Percentiles rank a stretch among this genome's conserved stretches.
Conservation (phyloP, 495 filamentous ascomycete genomes). For the Rusavskia elegans region DNA sequence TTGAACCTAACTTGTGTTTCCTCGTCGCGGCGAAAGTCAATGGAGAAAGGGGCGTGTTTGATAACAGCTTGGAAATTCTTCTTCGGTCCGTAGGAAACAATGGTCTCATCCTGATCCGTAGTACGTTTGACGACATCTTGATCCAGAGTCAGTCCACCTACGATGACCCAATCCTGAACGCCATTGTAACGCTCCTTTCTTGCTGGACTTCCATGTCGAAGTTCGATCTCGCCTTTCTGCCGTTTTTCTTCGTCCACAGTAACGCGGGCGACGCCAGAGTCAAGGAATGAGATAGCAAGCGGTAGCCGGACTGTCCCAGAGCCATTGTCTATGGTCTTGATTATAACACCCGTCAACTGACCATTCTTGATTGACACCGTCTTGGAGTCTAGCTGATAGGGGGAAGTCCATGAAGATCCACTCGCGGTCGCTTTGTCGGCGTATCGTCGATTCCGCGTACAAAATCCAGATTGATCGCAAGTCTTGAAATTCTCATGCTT, state of each 20-base stretch:
- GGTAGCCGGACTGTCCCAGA: slow-evolving; percentile 59
- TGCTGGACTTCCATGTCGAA: slow-evolving; percentile 68
- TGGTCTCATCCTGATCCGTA: slow-evolving; percentile 42
- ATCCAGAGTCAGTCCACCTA: slow-evolving; percentile 59
- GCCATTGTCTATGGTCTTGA: slow-evolving; percentile 53
- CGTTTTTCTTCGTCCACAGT: slow-evolving; percentile 81
- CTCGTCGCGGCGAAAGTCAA: slow-evolving; percentile 74
- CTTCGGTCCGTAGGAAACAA: slow-evolving; percentile 63
- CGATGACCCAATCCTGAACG: slow-evolving; percentile 69
- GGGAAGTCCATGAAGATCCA: slow-evolving; percentile 56
- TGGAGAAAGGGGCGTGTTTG: slow-evolving; percentile 61
- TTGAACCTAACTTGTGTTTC: slow-evolving; percentile 78
- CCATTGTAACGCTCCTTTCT: slow-evolving; percentile 92
- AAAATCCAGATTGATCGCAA: slow-evolving; percentile 89
- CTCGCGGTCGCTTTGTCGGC: slow-evolving; percentile 57
- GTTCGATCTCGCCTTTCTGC: slow-evolving; percentile 72
- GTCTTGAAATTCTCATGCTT: slow-evolving; percentile 96
- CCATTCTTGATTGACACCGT: slow-evolving; percentile 66
- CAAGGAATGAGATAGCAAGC: slow-evolving; percentile 69
- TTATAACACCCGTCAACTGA: slow-evolving; percentile 56
- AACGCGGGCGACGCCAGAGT: slow-evolving; percentile 76
- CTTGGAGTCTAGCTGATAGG: slow-evolving; percentile 59
- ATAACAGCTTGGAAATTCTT: slow-evolving; percentile 68
- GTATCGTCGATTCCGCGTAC: slow-evolving; percentile 78
- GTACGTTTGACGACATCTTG: slow-evolving; percentile 44